Conservation (phyloP, 2,329 filamentous ascomycete species). For the Sordariomycetes sp. region DNA sequence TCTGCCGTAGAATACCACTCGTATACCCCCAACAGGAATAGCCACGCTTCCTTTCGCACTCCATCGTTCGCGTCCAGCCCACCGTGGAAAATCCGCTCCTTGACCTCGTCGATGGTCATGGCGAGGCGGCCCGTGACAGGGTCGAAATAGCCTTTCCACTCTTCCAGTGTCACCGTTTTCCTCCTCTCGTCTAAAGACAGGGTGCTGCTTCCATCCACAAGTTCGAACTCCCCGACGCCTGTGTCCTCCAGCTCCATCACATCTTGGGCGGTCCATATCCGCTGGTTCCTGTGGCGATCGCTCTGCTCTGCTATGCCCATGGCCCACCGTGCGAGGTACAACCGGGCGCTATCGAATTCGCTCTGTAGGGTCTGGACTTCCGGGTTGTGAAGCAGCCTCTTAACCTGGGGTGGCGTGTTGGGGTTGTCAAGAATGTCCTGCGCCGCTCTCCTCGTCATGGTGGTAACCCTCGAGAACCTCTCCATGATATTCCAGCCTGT, state of each 20-base stretch:
- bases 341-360: slow-evolving; percentile 89
- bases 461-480: slow-evolving; percentile 94
- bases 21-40: slow-evolving; percentile 83
- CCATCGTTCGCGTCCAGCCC: slow-evolving; percentile 81
- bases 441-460: slow-evolving; percentile 82
- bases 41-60: slow-evolving; percentile 91
- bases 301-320: slow-evolving; percentile 98
- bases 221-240: slow-evolving; percentile 89
- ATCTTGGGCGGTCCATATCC: slow-evolving; percentile 89
- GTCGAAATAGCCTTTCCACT: slow-evolving; percentile 92
- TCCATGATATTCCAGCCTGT: slow-evolving; percentile 94
- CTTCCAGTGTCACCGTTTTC: slow-evolving; percentile 63
- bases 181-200: slow-evolving; percentile 65
- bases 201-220: slow-evolving; percentile 67
- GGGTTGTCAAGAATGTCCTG: slow-evolving; percentile 88
- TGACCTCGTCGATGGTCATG: slow-evolving; percentile 81
- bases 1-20: slow-evolving; percentile 85
- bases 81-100: slow-evolving; percentile 94
- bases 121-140: slow-evolving; percentile 57
- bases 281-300: slow-evolving; percentile 69
- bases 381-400: slow-evolving; percentile 73
- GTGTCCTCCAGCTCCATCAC: slow-evolving; percentile 90
- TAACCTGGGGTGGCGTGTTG: slow-evolving; percentile 77
- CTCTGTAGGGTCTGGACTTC: slow-evolving; percentile 93
- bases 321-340: slow-evolving; percentile 93